Percentiles rank a stretch among this genome's conserved stretches.
phyloP scores from a whole-genome alignment of 345 rosid genomes.

The Lepidium didymum region DNA sequence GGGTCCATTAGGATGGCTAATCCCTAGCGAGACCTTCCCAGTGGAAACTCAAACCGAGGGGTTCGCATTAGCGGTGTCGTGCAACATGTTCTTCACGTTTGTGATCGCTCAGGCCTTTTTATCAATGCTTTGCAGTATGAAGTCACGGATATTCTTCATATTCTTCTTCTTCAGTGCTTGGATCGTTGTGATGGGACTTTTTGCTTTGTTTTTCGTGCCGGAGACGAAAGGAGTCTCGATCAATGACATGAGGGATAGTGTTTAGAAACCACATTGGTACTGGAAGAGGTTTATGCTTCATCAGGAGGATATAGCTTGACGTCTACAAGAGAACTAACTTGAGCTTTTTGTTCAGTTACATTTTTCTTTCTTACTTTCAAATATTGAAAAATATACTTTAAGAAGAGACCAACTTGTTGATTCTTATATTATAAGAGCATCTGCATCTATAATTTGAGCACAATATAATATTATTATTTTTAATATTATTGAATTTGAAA shows the following conservation, averaged over 20 bases:
- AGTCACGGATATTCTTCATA: slow-evolving; percentile 43
- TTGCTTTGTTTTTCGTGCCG: slow-evolving; percentile 33
- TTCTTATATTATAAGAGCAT: neutral
- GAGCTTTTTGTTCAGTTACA: neutral
- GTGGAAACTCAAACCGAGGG: slow-evolving; percentile 41
- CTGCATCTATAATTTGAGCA: no score
- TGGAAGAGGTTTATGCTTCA: slow-evolving; percentile 40
- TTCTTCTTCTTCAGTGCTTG: slow-evolving; percentile 50
- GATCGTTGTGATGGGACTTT: slow-evolving; percentile 39
- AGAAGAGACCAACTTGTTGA: slow-evolving; percentile 3
- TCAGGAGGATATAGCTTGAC: slow-evolving; percentile 1
- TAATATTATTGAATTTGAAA: no score
- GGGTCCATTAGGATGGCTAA: slow-evolving; percentile 58
- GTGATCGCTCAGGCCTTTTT: slow-evolving; percentile 45
- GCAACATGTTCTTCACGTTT: slow-evolving; percentile 51
- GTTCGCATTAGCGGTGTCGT: slow-evolving; percentile 34
- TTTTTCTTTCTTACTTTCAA: neutral
- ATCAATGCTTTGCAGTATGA: slow-evolving; percentile 42
- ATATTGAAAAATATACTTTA: neutral
- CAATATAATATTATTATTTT: no score
- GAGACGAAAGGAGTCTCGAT: slow-evolving; percentile 46
- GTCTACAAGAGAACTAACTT: slow-evolving; percentile 1
- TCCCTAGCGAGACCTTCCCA: slow-evolving; percentile 54
- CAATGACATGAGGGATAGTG: slow-evolving; percentile 35
- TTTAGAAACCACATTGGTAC: slow-evolving; percentile 44